Percentiles rank a stretch among this genome's conserved stretches.
Conservation (phyloP, 1,139 yeast species). For the Scheffersomyces cryptocercus region DNA sequence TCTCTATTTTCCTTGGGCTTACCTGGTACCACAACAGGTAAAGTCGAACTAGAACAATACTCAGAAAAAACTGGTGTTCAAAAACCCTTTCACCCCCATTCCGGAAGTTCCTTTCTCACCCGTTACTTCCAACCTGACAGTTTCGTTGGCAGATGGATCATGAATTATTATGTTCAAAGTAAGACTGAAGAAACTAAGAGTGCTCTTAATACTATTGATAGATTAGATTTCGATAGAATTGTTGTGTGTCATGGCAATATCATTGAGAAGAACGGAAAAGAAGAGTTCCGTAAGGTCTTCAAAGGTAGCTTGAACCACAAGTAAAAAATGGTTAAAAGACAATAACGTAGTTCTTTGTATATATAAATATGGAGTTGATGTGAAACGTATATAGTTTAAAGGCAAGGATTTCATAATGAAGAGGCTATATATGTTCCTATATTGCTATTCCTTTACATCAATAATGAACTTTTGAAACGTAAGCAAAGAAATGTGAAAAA, state of each 20-base stretch:
- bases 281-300: slow-evolving; percentile 20
- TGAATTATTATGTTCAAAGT: slow-evolving; percentile 22
- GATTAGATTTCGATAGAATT: slow-evolving; percentile 51
- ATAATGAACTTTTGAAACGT: too few relatives aligned
- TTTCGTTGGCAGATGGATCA: slow-evolving; percentile 31
- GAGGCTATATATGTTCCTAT: too few relatives aligned
- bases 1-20: slow-evolving; percentile 51
- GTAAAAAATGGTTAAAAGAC: too few relatives aligned
- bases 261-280: slow-evolving; percentile 45
- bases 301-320: not conserved
- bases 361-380: too few relatives aligned
- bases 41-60: slow-evolving; percentile 27
- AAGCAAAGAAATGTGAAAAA: too few relatives aligned
- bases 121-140: slow-evolving; percentile 41
- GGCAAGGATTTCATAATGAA: too few relatives aligned
- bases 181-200: slow-evolving; percentile 8
- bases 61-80: slow-evolving; percentile 46
- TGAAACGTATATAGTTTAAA: too few relatives aligned
- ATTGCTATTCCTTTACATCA: too few relatives aligned
- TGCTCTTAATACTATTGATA: slow-evolving; percentile 36
- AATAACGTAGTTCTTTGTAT: too few relatives aligned
- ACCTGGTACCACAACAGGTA: slow-evolving; percentile 9
- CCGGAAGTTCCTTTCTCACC: slow-evolving; percentile 40
- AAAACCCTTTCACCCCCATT: slow-evolving; percentile 34
- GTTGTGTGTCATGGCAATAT: slow-evolving; percentile 63